Evolutionary conservation across 208 protist genomes (phyloP).

Genomic region (Acanthamoeba royreba): DNA sequence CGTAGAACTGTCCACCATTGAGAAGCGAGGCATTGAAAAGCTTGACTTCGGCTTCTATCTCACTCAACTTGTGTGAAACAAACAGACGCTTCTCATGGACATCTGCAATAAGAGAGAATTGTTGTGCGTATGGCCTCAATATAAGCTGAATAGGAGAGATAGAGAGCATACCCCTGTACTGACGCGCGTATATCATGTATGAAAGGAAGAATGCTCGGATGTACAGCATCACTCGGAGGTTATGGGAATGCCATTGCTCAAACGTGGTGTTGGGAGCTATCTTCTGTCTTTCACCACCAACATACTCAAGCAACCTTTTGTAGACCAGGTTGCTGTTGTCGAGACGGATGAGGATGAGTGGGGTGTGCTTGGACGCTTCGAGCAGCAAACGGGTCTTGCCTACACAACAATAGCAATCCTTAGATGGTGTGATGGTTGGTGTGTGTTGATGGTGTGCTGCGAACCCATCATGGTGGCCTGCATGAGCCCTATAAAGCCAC

Average conservation of each 20-base stretch:
- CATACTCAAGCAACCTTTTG: not conserved
- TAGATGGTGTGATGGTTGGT: too few species aligned
- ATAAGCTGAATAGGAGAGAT: not conserved
- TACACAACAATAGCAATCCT: not conserved
- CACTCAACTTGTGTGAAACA: not conserved
- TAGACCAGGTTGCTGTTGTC: conserved; percentile 14
- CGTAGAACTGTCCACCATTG: not conserved
- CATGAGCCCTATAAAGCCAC: not conserved
- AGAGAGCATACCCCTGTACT: not conserved
- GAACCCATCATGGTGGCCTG: not conserved
- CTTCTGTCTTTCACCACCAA: not conserved
- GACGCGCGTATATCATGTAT: not conserved
- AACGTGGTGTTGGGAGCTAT: not conserved
- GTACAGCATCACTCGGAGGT: not conserved
- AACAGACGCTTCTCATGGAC: not conserved
- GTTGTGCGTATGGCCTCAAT: not conserved
- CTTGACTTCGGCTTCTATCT: not conserved
- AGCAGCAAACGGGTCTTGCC: conserved; percentile 19
- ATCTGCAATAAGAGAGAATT: not conserved
- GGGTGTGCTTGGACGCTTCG: conserved; percentile 2
- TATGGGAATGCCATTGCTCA: not conserved
- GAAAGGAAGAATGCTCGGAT: not conserved
- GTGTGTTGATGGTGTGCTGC: too few species aligned
- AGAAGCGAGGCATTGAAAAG: conserved; percentile 42
- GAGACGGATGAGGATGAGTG: conserved; percentile 32